These are phyloP conservation scores for Kregervanrija pseudodelftensis DNA, from an alignment of 805 yeast genomes.

Conservation along the genomic window DNA sequence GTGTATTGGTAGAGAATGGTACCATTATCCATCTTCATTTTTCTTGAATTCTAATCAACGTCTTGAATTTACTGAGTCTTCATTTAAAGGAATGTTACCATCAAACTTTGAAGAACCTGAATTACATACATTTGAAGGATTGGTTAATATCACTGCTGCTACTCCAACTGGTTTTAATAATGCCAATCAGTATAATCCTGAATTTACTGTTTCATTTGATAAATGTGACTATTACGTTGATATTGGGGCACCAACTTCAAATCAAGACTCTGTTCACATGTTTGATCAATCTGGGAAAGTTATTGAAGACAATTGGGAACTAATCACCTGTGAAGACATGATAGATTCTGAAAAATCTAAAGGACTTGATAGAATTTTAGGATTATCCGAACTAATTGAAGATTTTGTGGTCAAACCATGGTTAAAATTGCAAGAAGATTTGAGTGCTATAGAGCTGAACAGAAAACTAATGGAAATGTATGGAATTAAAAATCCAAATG, in stretches of 20 bases:
- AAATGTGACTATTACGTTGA: slow-evolving; percentile 71
- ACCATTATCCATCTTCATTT: slow-evolving; percentile 83
- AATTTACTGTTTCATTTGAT: slow-evolving; percentile 41
- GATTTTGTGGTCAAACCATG: slow-evolving; percentile 7
- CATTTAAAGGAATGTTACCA: slow-evolving; percentile 83
- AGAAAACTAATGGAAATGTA: slow-evolving; percentile 15
- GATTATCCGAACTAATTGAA: background rate
- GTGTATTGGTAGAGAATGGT: slow-evolving; percentile 95
- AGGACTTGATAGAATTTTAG: slow-evolving; percentile 32
- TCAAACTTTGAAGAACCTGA: slow-evolving; percentile 61
- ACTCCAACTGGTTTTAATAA: slow-evolving; percentile 70
- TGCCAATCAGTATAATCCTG: slow-evolving; percentile 55
- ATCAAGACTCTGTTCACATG: slow-evolving; percentile 31
- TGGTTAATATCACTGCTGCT: slow-evolving; percentile 33
- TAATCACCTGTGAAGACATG: slow-evolving; percentile 40
- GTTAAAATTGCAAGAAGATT: slow-evolving; percentile 10
- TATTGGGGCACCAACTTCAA: slow-evolving; percentile 39
- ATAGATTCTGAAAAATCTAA: slow-evolving; percentile 46
- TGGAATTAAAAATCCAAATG: slow-evolving; percentile 9
- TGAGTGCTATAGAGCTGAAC: slow-evolving; percentile 11
- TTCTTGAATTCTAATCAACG: slow-evolving; percentile 62
- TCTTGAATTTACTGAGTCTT: slow-evolving; percentile 62
- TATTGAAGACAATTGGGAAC: slow-evolving; percentile 37
- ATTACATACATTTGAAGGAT: slow-evolving; percentile 13
- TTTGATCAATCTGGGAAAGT: slow-evolving; percentile 12